Conservation (phyloP, 2,329 filamentous ascomycete genomes). For the Epichloe sylvatica region DNA sequence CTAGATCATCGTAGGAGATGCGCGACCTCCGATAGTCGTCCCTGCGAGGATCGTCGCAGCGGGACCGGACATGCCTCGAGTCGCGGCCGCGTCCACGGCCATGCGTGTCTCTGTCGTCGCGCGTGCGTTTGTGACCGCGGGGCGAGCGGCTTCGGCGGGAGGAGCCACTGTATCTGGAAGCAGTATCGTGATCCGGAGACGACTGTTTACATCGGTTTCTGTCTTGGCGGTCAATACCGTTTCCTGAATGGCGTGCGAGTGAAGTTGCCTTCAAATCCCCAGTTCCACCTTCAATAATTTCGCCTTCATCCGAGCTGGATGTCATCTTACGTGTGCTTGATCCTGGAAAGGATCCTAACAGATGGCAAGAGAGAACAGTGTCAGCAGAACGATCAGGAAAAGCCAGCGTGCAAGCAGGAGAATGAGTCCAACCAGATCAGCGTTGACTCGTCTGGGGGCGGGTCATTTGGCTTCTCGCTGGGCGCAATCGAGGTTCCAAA, state of each 20-base stretch:
- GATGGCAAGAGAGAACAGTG: constrained; percentile 11
- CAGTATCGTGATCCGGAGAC: constrained; percentile 39
- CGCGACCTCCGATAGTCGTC: constrained; percentile 34
- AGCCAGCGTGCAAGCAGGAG: constrained; percentile 18
- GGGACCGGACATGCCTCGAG: constrained; percentile 44
- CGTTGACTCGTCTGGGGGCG: constrained; percentile 23
- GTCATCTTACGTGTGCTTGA: constrained; percentile 18
- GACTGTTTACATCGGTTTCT: constrained; percentile 56
- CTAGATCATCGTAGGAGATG: constrained; percentile 42
- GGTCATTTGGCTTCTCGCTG: constrained; percentile 11
- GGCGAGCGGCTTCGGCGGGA: constrained; percentile 44
- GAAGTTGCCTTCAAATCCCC: constrained; percentile 69
- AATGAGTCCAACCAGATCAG: constrained; percentile 30
- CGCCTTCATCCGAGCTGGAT: constrained; percentile 69
- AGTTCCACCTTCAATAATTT: constrained; percentile 64
- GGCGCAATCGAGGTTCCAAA: constrained; percentile 1
- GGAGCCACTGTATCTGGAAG: constrained; percentile 27
- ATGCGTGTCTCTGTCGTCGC: constrained; percentile 46
- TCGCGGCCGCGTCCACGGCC: constrained; percentile 34
- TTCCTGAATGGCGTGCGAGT: constrained; percentile 61
- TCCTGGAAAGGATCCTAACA: constrained; percentile 6
- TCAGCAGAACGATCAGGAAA: constrained; percentile 22
- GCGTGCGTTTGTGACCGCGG: constrained; percentile 51
- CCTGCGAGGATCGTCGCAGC: constrained; percentile 44
- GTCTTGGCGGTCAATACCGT: constrained; percentile 82